Conservation (phyloP, 768 basidiomycete species). For the Leucocoprinus sp. region DNA sequence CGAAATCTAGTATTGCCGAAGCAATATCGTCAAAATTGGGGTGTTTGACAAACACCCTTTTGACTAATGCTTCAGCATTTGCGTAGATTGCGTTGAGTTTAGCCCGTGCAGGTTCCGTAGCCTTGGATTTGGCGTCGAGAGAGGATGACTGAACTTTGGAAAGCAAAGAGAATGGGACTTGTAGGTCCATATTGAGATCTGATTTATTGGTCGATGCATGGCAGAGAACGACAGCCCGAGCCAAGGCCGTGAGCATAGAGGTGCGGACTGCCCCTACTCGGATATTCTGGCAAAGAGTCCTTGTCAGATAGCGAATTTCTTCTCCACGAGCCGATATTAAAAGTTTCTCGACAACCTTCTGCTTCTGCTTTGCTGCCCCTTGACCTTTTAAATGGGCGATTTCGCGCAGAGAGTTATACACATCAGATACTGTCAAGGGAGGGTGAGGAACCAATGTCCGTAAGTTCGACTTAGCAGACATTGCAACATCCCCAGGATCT, state of each 20-base stretch:
- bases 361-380: slow-evolving; percentile 71
- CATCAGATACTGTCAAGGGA: slow-evolving; percentile 52
- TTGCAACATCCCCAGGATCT: slow-evolving; percentile 86
- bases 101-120: slow-evolving; percentile 23
- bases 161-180: slow-evolving; percentile 23
- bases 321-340: slow-evolving; percentile 83
- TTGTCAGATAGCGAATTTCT: slow-evolving; percentile 76
- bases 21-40: slow-evolving; percentile 71
- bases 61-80: slow-evolving; percentile 55
- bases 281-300: slow-evolving; percentile 66
- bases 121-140: slow-evolving; percentile 16
- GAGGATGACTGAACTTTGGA: slow-evolving; percentile 16
- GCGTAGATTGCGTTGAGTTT: slow-evolving; percentile 35
- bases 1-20: slow-evolving; percentile 47
- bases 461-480: slow-evolving; percentile 68
- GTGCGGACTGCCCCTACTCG: slow-evolving; percentile 86
- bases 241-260: slow-evolving; percentile 72
- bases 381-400: slow-evolving; percentile 64
- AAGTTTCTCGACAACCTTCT: slow-evolving; percentile 69
- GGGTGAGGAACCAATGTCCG: slow-evolving; percentile 67
- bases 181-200: slow-evolving; percentile 14
- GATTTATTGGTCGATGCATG: slow-evolving; percentile 23
- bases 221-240: slow-evolving; percentile 67
- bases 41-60: slow-evolving; percentile 69
- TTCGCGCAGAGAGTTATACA: slow-evolving; percentile 61